phyloP scores from a whole-genome alignment of 192 early-diverging fungal species.

The Backusella australiensis region DNA sequence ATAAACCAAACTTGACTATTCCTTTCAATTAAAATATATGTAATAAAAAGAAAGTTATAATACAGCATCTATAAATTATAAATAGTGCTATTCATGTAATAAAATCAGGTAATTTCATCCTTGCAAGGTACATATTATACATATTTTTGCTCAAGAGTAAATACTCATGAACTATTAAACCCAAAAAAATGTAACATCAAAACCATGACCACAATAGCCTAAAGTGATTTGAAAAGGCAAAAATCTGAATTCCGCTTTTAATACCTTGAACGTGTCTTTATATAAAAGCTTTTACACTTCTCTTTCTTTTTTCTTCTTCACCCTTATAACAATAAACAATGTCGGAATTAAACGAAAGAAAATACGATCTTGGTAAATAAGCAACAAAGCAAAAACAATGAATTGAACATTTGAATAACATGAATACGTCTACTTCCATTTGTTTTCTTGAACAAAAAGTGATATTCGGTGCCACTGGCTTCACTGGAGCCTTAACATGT shows the following conservation, averaged over 20 bases:
- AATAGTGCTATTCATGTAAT: background rate
- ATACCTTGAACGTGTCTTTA: background rate
- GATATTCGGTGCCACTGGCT: slow-evolving; percentile 80
- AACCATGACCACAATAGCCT: background rate
- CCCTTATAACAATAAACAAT: background rate
- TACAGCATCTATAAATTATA: background rate
- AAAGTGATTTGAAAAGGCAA: background rate
- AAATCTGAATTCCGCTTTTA: background rate
- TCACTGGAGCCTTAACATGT: slow-evolving; percentile 71
- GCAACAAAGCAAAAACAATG: background rate
- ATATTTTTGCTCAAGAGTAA: background rate
- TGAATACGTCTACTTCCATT: background rate
- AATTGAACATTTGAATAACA: background rate
- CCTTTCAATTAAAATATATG: too few relatives aligned
- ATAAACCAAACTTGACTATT: background rate
- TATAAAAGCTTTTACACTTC: background rate
- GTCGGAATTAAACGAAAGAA: slow-evolving; percentile 8
- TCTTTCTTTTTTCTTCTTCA: background rate
- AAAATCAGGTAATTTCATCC: too few relatives aligned
- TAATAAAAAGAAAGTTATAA: too few relatives aligned
- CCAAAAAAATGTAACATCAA: background rate
- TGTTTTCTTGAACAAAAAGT: slow-evolving; percentile 12
- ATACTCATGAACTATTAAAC: background rate
- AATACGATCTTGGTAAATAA: slow-evolving; percentile 12
- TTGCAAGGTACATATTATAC: background rate